Percentiles rank a stretch among this genome's conserved stretches.
Conservation (phyloP, 192 early-diverging fungal species). For the Umbelopsis isabellina region DNA sequence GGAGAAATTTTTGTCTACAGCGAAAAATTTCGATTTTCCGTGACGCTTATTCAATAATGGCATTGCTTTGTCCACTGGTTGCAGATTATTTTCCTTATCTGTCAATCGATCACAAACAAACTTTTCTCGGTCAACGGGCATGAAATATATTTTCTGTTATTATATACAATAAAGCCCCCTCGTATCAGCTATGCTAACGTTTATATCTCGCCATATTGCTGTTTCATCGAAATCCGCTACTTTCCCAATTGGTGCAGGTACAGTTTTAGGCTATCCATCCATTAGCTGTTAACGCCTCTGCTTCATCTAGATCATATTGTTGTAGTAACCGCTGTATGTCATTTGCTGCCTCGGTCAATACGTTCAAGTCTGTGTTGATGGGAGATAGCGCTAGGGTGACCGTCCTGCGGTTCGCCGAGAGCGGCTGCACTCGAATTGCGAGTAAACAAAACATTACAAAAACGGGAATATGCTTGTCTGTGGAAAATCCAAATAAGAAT, state of each 20-base stretch:
- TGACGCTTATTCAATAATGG: too few relatives aligned
- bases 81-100: slow-evolving; percentile 19
- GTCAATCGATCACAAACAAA: background rate
- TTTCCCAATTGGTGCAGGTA: too few relatives aligned
- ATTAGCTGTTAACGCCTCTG: slow-evolving; percentile 3
- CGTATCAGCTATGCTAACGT: background rate
- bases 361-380: slow-evolving; percentile 7
- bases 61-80: background rate
- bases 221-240: slow-evolving; percentile 4
- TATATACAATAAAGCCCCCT: background rate
- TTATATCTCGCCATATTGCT: slow-evolving; percentile 1
- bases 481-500: background rate
- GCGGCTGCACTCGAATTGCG: slow-evolving; percentile 1
- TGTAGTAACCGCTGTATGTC: background rate
- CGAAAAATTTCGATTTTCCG: too few relatives aligned
- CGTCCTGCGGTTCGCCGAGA: background rate
- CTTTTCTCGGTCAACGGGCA: background rate
- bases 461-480: slow-evolving; percentile 18
- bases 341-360: background rate
- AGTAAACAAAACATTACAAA: slow-evolving; percentile 12
- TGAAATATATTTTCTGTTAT: background rate
- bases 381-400: background rate
- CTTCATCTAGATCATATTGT: background rate
- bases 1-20: too few relatives aligned
- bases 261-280: background rate